These are phyloP conservation scores for Penicillium sp. DNA, from an alignment of 2,329 filamentous ascomycete species.

Conservation along the genomic window DNA sequence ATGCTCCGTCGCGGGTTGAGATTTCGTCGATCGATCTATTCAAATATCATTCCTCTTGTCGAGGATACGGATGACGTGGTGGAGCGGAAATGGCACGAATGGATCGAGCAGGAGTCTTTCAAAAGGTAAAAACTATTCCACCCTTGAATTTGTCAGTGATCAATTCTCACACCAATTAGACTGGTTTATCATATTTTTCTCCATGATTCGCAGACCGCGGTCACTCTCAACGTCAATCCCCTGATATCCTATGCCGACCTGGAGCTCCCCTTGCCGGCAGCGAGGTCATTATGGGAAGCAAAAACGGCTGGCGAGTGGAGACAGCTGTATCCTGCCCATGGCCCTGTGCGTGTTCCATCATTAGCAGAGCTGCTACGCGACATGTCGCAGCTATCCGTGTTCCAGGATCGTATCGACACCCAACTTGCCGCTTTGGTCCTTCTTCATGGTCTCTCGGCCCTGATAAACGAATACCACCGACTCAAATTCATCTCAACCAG, in stretches of 20 bases:
- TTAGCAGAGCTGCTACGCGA: conserved; percentile 57
- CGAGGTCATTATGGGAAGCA: conserved; percentile 66
- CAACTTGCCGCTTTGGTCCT: conserved; percentile 61
- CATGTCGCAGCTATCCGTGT: conserved; percentile 52
- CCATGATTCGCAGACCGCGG: conserved; percentile 67
- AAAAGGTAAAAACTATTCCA: conserved; percentile 51
- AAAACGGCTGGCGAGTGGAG: conserved; percentile 67
- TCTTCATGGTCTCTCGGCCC: conserved; percentile 65
- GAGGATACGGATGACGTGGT: conserved; percentile 60
- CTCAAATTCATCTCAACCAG: conserved; percentile 50
- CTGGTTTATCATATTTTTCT: conserved; percentile 67
- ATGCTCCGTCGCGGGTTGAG: conserved; percentile 60
- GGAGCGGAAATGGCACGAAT: conserved; percentile 65
- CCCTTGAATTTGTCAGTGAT: conserved; percentile 2
- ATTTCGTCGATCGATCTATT: conserved; percentile 59
- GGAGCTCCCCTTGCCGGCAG: conserved; percentile 64
- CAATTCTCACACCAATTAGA: conserved; percentile 10
- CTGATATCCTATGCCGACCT: conserved; percentile 70
- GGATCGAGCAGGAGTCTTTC: conserved; percentile 66
- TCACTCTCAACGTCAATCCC: conserved; percentile 65
- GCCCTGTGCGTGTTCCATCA: conserved; percentile 36
- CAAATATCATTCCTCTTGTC: conserved; percentile 51
- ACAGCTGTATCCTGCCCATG: conserved; percentile 51
- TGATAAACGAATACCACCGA: conserved; percentile 65
- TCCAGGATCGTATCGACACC: conserved; percentile 56